Evolutionary conservation across 345 rosid genomes (phyloP).

Genomic region (Geranium rotundifolium): DNA sequence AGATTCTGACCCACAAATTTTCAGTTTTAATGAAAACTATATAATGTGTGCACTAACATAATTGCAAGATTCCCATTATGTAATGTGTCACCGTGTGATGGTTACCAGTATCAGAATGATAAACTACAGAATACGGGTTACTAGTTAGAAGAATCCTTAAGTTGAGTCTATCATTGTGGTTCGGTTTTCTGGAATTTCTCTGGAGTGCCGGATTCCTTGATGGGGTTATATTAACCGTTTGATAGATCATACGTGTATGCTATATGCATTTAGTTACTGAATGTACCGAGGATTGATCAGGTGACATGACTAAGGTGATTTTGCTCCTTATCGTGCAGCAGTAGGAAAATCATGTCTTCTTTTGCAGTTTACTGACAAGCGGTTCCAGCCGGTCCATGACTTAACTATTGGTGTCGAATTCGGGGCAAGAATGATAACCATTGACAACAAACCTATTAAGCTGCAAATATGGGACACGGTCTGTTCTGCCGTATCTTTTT

Average conservation of each 20-base stretch:
- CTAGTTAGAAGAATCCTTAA: too few species aligned
- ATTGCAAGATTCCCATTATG: too few species aligned
- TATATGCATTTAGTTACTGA: not conserved
- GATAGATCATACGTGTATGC: not conserved
- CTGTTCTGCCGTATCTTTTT: not conserved
- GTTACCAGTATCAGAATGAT: too few species aligned
- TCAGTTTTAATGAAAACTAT: too few species aligned
- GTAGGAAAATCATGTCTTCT: conserved; percentile 97
- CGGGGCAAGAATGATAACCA: conserved; percentile 94
- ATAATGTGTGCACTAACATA: too few species aligned
- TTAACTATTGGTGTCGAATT: conserved; percentile 93
- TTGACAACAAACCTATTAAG: too few species aligned
- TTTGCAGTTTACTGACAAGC: conserved; percentile 92
- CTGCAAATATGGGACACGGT: conserved; percentile 99
- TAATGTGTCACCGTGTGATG: too few species aligned
- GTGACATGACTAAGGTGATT: not conserved
- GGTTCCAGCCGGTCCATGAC: conserved; percentile 96
- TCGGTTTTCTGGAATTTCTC: not conserved
- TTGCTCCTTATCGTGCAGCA: conserved; percentile 25
- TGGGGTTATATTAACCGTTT: not conserved
- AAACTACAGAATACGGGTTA: too few species aligned
- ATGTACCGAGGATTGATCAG: too few species aligned
- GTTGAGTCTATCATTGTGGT: not conserved
- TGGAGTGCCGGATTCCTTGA: not conserved
- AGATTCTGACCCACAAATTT: too few species aligned